Evolutionary conservation across 306 rosid species (phyloP).

Genomic region (Citrullus mucosospermus): DNA sequence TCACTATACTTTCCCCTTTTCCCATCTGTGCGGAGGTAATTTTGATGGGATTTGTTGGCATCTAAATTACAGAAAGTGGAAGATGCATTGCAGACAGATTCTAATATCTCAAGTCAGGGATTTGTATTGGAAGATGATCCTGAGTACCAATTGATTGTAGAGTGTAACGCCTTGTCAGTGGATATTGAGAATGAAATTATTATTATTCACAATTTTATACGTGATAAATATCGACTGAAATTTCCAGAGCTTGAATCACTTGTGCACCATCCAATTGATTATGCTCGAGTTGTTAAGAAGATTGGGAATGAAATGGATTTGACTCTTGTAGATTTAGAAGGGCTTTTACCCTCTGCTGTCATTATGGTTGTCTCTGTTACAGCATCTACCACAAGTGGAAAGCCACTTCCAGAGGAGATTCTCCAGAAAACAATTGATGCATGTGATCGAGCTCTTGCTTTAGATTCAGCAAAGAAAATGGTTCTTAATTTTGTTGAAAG

Average conservation of each 20-base stretch:
- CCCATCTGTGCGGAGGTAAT: background rate
- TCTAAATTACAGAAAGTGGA: constrained; percentile 71
- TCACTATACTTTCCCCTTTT: background rate
- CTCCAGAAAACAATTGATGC: constrained; percentile 72
- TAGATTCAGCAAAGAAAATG: constrained; percentile 75
- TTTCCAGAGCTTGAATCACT: constrained; percentile 95
- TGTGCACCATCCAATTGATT: constrained; percentile 91
- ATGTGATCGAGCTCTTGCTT: constrained; percentile 88
- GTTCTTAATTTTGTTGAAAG: constrained; percentile 96
- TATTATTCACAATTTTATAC: constrained; percentile 80
- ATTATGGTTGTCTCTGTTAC: constrained; percentile 97
- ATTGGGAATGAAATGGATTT: constrained; percentile 88
- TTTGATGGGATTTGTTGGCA: constrained; percentile 11
- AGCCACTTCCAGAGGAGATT: constrained; percentile 87
- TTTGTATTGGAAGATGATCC: constrained; percentile 85
- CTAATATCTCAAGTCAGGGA: constrained; percentile 43
- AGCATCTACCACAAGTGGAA: constrained; percentile 94
- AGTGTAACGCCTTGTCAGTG: constrained; percentile 79
- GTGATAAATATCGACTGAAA: constrained; percentile 83
- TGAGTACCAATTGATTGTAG: constrained; percentile 86
- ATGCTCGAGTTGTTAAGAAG: constrained; percentile 93
- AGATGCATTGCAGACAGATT: constrained; percentile 58
- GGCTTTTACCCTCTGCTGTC: constrained; percentile 82
- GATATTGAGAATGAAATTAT: constrained; percentile 93
- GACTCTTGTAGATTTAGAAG: constrained; percentile 93